These are phyloP conservation scores for Alternaria ethzedia DNA, from an alignment of 2,329 filamentous ascomycete species.

Conservation along the genomic window DNA sequence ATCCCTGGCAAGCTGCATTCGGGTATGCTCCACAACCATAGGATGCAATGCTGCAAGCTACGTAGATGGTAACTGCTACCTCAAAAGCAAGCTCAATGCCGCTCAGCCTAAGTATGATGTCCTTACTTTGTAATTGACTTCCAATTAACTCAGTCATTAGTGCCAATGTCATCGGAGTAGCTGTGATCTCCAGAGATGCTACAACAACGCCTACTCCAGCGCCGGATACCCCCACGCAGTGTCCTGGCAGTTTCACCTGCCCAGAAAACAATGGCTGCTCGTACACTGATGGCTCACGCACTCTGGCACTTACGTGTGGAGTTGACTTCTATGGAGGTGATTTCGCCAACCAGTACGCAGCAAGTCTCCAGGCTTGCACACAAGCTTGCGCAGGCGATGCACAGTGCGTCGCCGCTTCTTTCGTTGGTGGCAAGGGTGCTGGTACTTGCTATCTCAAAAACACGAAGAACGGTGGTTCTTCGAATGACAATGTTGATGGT, in stretches of 20 bases:
- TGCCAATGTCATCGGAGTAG: not conserved
- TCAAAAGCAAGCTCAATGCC: not conserved
- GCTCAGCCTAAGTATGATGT: not conserved
- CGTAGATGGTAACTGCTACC: not conserved
- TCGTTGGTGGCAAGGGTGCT: not conserved
- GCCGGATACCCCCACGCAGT: not conserved
- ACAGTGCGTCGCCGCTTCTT: not conserved
- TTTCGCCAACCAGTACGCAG: not conserved
- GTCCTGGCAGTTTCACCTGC: not conserved
- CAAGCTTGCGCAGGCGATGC: not conserved
- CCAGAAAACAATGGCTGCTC: not conserved
- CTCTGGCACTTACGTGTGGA: not conserved
- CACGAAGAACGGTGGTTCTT: not conserved
- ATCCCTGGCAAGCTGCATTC: not conserved
- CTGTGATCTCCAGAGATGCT: not conserved
- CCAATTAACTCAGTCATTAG: not conserved
- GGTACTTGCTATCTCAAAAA: not conserved
- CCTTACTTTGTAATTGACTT: not conserved
- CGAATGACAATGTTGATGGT: not conserved
- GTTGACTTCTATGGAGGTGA: constrained; percentile 1
- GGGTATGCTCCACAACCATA: not conserved
- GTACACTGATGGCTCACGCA: not conserved
- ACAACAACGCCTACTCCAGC: not conserved
- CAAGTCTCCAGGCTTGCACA: not conserved
- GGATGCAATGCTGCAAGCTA: not conserved